Evolutionary conservation across 805 yeast species (phyloP), one percentile per base, ranked within the genome.

Genomic region (Teunomyces pallodes): DNA sequence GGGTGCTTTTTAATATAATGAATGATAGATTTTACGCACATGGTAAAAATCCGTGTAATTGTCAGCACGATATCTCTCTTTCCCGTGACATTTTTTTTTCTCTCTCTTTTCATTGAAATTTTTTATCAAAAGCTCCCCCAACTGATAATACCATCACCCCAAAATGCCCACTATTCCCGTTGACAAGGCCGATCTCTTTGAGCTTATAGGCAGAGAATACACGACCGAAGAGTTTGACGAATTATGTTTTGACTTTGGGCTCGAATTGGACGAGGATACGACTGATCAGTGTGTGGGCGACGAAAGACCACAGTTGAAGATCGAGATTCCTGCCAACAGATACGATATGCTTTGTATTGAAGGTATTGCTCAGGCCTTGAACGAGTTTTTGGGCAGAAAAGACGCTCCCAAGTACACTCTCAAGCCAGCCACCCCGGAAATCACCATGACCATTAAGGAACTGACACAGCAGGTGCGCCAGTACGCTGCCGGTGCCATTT

Each of bases 301-400:
- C 54, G 96, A 89, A 70, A 85, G 96, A 68, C 97, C 99, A n/a
- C 95, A 92, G 70, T 79, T 89, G 61, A 94, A 94, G 74, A 90
- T 94, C 62, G 99, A 94, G 69, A 84, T 95, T 54, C 97, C 97
- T 49, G 99, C 99, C 53, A 94, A 94, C 74, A 87, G 99, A 77
- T 95, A 94, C 65, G 99, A 94, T 68, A 83, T 94, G 91, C 82
- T 94, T 56, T 95, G 99, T 76, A 87, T 90, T 59, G 99, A 94
- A 72, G 99, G 99, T 64, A 90, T 94, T 69, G 90, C 97, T 1
- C 95, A 90, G 64, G 92, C 98, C 1, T 76, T 94, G 64, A 90
- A 90, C 62, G 95, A 91, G 66, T 94, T 88, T 64, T 76, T 92
- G 59, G 96, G 95, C 32, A 82, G 80, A 51, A 59, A 67, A 5